Conservation (phyloP, 495 filamentous ascomycete genomes). For the Cairneyella variabilis region DNA sequence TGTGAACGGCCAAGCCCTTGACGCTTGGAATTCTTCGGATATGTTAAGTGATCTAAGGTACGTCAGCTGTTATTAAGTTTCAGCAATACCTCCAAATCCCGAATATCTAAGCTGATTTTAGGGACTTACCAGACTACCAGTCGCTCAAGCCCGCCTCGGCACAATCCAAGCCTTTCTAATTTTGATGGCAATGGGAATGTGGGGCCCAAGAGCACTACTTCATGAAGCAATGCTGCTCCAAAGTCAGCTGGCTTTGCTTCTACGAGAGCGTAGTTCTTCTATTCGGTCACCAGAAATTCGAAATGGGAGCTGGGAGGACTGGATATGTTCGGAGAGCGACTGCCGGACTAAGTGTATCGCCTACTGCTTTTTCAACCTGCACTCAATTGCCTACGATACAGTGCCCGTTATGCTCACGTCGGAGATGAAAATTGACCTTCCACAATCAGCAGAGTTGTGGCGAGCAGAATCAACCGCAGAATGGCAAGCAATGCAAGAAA, state of each 20-base stretch:
- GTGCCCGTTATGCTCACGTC: slow-evolving; percentile 56
- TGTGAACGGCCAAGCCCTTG: no score
- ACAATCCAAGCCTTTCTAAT: slow-evolving; percentile 53
- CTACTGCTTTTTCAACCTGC: slow-evolving; percentile 57
- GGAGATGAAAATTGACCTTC: slow-evolving; percentile 58
- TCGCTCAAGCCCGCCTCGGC: slow-evolving; percentile 46
- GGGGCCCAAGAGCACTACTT: slow-evolving; percentile 53
- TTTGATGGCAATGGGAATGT: slow-evolving; percentile 54
- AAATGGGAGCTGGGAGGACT: slow-evolving; percentile 48
- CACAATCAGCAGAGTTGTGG: slow-evolving; percentile 50
- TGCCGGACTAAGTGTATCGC: slow-evolving; percentile 55
- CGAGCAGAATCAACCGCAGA: slow-evolving; percentile 45
- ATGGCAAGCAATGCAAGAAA: slow-evolving; percentile 45
- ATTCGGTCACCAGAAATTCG: slow-evolving; percentile 35
- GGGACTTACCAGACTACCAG: neutral
- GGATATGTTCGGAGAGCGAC: slow-evolving; percentile 49
- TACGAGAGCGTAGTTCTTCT: slow-evolving; percentile 50
- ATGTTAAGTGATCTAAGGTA: slow-evolving; percentile 9
- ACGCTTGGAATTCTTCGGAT: no score
- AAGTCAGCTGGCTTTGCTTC: slow-evolving; percentile 47
- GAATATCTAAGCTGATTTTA: no score
- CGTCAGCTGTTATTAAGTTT: no score
- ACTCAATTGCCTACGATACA: slow-evolving; percentile 55
- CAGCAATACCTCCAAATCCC: no score
- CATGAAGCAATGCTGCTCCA: slow-evolving; percentile 51